Base-by-base conservation (phyloP, 1,284 basidiomycete species). In the Bondarzewia mesenterica region DNA sequence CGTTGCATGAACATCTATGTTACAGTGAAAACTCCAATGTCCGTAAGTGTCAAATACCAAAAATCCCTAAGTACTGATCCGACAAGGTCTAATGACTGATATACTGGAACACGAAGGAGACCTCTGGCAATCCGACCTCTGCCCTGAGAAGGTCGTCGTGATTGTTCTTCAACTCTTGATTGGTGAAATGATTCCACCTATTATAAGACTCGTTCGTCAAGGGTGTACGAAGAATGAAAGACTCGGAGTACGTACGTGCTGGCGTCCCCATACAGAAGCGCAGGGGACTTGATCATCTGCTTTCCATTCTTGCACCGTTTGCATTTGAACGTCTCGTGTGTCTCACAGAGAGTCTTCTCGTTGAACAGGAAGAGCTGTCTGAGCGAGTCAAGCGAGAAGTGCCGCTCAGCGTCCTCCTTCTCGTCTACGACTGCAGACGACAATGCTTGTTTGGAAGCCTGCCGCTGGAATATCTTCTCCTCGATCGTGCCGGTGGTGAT, bases 381-480 rank as follows among this genome's bases (percentile, higher is more conserved):
- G 25, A 99, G 75, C 37, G 90, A 77, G 59, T 97, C 93, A 44
- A 88, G 64, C 0, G 93, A 94, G 69, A 98, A 99, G 66, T 98
- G 94, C 1, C 95, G 85, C 53, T 96, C 95, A 0, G 91, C 83
- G 60, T 96, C 92, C 66, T 96, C 89, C 54, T 93, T 95, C 64
- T 97, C 93, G 63, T 99, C 95, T 10, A 99, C 94, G 4, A 99
- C 94, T 20, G 93, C 93, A 0, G 94, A 93, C 0, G 96, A 99
- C 2, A 99, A 78, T 3, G 94, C 92, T 65, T 97, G 93, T 66
- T 99, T 99, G 61, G 87, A 89, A 38, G 94, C 93, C 68, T 97
- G 92, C 51, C 92, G 74, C 66, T 97, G 93, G 66, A 96, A 93
- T 54, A 98, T 96, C 74, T 98, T 99, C 68, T 99, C 96, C 68